Evolutionary conservation across 768 basidiomycete species (phyloP).

Genomic region (Suillus lakei): DNA sequence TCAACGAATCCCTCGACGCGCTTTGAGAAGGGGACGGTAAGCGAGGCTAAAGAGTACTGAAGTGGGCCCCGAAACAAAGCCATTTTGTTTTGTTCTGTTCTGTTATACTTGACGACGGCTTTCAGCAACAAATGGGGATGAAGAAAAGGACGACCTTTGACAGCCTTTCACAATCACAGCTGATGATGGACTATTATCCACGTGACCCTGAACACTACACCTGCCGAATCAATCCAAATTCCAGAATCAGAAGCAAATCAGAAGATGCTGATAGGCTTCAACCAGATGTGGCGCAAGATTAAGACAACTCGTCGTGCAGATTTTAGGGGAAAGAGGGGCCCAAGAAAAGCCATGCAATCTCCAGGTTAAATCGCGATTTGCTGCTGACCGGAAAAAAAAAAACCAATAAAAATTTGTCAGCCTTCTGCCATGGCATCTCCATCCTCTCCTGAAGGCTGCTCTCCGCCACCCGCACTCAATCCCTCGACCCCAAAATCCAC

Average conservation of each 20-base stretch:
- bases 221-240: background rate
- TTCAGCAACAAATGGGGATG: constrained; percentile 7
- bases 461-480: constrained; percentile 29
- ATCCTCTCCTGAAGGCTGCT: constrained; percentile 13
- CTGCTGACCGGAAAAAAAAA: background rate
- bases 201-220: constrained; percentile 10
- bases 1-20: background rate
- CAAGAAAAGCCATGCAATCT: background rate
- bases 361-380: background rate
- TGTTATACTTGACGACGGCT: constrained; percentile 1
- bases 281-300: constrained; percentile 7
- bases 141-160: constrained; percentile 9
- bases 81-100: background rate
- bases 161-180: constrained; percentile 7
- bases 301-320: background rate
- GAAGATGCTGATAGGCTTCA: constrained; percentile 4
- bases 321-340: background rate
- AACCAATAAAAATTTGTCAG: constrained; percentile 18
- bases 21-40: background rate
- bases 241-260: constrained; percentile 1
- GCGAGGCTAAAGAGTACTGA: background rate
- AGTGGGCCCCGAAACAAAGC: background rate
- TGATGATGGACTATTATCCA: background rate
- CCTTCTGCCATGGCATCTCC: constrained; percentile 28
- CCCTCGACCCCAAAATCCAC: constrained; percentile 57